Evolutionary conservation across 2,329 filamentous ascomycete genomes (phyloP).

Genomic region (Orbilia oligospora): DNA sequence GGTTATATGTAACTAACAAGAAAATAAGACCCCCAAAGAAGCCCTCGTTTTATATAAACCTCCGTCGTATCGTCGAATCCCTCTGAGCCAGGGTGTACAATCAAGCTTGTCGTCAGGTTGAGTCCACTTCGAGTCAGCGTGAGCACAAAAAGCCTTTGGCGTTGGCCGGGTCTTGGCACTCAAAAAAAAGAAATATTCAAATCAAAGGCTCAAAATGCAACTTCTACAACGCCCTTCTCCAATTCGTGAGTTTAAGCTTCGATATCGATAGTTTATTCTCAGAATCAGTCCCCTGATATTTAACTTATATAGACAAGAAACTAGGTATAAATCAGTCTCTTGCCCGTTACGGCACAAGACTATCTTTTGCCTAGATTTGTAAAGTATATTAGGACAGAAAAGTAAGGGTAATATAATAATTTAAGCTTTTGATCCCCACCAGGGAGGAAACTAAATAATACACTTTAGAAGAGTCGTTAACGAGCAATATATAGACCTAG

Average conservation of each 20-base stretch:
- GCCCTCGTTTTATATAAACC: not conserved
- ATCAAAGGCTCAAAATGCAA: not conserved
- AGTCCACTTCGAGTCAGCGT: constrained; percentile 35
- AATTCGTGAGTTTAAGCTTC: too few relatives aligned
- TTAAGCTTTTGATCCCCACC: too few relatives aligned
- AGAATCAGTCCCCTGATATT: too few relatives aligned
- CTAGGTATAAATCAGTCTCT: too few relatives aligned
- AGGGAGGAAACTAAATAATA: not conserved
- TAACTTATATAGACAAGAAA: too few relatives aligned
- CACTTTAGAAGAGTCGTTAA: not conserved
- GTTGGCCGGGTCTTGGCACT: constrained; percentile 27
- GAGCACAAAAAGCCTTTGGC: constrained; percentile 37
- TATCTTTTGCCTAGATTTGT: too few relatives aligned
- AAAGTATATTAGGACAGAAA: too few relatives aligned
- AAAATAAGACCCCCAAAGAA: not conserved
- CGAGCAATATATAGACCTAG: not conserved
- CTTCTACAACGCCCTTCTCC: not conserved
- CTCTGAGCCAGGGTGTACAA: not conserved
- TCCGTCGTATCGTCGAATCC: not conserved
- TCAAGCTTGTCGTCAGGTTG: not conserved
- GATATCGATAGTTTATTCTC: not conserved
- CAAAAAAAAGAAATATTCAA: too few relatives aligned
- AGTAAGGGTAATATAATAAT: too few relatives aligned
- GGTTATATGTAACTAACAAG: not conserved
- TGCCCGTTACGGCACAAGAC: too few relatives aligned